Evolutionary conservation across 2,329 filamentous ascomycete species (phyloP), one percentile per base, ranked within the genome.

Genomic region (Penicillium frequentans): DNA sequence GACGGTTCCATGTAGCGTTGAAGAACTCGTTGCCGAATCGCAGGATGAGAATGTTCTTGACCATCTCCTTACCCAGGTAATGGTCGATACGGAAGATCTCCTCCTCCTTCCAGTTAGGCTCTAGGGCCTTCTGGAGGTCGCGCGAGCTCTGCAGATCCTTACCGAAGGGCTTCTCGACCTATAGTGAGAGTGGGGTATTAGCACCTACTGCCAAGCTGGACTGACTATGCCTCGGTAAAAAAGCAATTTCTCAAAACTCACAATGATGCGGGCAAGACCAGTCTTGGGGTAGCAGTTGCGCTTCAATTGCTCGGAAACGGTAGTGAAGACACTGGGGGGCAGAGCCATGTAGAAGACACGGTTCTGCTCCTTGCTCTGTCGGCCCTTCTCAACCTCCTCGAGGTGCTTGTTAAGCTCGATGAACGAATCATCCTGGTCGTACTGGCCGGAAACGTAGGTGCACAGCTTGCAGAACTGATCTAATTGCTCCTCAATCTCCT

Each of bases 61-160:
- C 95, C 95, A 99, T 99, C 81, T 99, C 95, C 84, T 99, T 99
- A 70, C 96, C 96, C 48, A 99, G 86, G 78, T 99, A 99, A 81
- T 99, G 95, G 77, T 99, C 95, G 71, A 99, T 99, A 73, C 95
- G 92, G 87, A 96, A 99, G 66, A 99, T 88, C 81, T 99, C 95
- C 53, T 98, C 93, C 79, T 99, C 96, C 73, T 90, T 95, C 96
- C 95, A 99, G 80, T 99, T 92, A 44, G 95, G 95, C 73, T 93
- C 91, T 62, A 99, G 86, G 8, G 95, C 96, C 77, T 90, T 92
- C 75, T 98, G 93, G 60, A 99, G 86, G 78, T 96, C 91, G 58
- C 95, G 88, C 53, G 95, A 98, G 81, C 93, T 97, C 56, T 85
- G 87, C 60, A 99, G 85, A 75, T 99, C 95, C 81, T 98, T 98